Base-by-base conservation (phyloP, 192 early-diverging fungal species). In the Podila clonocystis region DNA sequence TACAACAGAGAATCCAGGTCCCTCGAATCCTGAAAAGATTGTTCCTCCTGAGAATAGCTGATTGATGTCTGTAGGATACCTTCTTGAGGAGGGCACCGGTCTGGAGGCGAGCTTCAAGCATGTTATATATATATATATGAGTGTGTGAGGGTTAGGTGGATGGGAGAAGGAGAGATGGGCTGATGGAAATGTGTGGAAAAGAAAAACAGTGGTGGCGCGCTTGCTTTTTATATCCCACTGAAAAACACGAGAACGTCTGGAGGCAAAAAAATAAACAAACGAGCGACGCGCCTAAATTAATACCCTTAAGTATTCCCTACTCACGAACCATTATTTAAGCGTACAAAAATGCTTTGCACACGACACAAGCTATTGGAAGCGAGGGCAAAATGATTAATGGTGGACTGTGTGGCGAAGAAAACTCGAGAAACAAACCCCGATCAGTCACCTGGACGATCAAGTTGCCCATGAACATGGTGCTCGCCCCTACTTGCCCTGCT, bases 101-200 rank as follows among this genome's bases (percentile, higher is more conserved):
- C 71, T 87, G 84, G 65, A 98, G 90, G 82, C 95, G 93, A 63
- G 96, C 96, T 94, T 97, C 95, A 79, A 97, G 89, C 96, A 96
- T 95, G 31, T 68, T 69, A 50, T 20, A 31, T 38, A 57, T 64
- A 30, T 73, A 28, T 38, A 49, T 63, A n/a, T n/a, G n/a, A n/a
- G 30, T 73, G 22, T 63, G 48, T 68, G 20, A 28, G 50, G 65
- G n/a, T 36, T 12, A 31, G 5, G 50, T 8, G 58, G 59, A 50
- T 20, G n/a, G 19, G 15, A 31, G 26, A 17, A 26, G 50, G 26
- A 52, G 29, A 26, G 22, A 34, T 17, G 65, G 31, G 50, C 13
- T 26, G 38, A 70, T 50, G 52, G 57, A 62, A 66, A 45, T 52
- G 48, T 31, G 36, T 17, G 20, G 50, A 19, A 45, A 36, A 41